phyloP scores from a whole-genome alignment of 2,329 filamentous ascomycete species.

The Talaromyces verruculosus region DNA sequence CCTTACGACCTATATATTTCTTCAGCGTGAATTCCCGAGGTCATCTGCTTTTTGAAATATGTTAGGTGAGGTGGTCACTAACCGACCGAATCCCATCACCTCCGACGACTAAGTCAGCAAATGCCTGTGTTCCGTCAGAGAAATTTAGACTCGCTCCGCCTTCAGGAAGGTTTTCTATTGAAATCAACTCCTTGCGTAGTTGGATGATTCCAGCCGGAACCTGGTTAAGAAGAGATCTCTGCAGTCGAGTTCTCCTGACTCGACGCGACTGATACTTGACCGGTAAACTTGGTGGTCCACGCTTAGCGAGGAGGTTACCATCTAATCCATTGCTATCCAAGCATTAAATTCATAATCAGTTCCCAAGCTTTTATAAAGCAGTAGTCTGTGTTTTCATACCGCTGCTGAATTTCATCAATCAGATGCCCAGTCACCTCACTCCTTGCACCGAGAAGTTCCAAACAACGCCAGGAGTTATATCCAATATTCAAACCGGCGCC shows the following conservation, averaged over 20 bases:
- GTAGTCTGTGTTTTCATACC: constrained; percentile 25
- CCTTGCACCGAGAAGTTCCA: constrained; percentile 49
- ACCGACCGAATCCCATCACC: constrained; percentile 56
- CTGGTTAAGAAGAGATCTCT: constrained; percentile 51
- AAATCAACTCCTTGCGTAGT: constrained; percentile 47
- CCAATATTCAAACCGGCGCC: constrained; percentile 52
- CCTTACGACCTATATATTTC: constrained; percentile 39
- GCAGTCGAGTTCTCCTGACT: constrained; percentile 43
- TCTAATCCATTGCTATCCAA: constrained; percentile 34
- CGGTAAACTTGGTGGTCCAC: constrained; percentile 20
- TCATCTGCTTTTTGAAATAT: not conserved
- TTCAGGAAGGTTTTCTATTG: constrained; percentile 39
- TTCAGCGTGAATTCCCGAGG: not conserved
- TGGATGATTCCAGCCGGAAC: constrained; percentile 48
- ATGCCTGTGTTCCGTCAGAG: constrained; percentile 44
- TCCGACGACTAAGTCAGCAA: constrained; percentile 52
- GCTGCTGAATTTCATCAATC: constrained; percentile 33
- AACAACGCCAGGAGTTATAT: constrained; percentile 50
- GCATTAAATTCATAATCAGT: not conserved
- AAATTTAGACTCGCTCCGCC: constrained; percentile 48
- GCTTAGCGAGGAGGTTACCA: constrained; percentile 29
- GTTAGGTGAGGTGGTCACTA: constrained; percentile 15
- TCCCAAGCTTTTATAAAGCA: not conserved
- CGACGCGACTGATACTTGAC: constrained; percentile 29
- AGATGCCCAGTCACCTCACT: constrained; percentile 39